Base-by-base conservation (phyloP, 768 basidiomycete genomes). In the Psilocybe cubensis region DNA sequence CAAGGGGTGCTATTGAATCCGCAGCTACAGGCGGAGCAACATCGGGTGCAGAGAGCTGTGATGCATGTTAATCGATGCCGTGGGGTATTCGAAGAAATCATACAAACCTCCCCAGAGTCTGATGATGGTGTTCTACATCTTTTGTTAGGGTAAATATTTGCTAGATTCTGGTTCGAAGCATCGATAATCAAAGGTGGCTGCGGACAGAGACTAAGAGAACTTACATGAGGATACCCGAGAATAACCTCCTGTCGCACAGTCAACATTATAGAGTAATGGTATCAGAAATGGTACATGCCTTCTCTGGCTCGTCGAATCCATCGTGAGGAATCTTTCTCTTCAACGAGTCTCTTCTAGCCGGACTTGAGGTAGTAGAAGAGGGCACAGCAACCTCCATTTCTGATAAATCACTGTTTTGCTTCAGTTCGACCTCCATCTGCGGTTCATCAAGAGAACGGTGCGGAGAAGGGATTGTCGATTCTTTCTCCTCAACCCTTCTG, bases 81-180 rank as follows among this genome's bases (percentile, higher is more conserved):
- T 24, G 31, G 31, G 25, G 21, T 54, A 23, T 10, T 21, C 33
- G 42, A 25, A 33, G 47, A 45, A 11, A 2, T 58, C 52, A 31
- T 57, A 25, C 25, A 49, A 10, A 61, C 60, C 20, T n/a, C n/a
- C n/a, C 55, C 58, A 21, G 66, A 61, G 5, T 68, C 68, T 2
- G 70, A 58, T 11, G 74, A 66, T 11, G 75, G 73, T 31, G 72
- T 74, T 63, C 68, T 68, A 52, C 70, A 68, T 31, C 74, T 68
- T 52, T 78, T 78, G 51, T 70, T 68, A 9, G 81, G 79, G 60
- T 83, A 81, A 53, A 81, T 78, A 52, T 78, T 71, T 3, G 72
- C 68, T n/a, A 81, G 73, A 54, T 83, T 81, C 81, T 83, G 57
- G 8, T 23, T 10, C 20, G 35, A 31, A 57, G 17, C 17, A 42